Evolutionary conservation across 768 basidiomycete species (phyloP).

Genomic region (Rickenella mellea): DNA sequence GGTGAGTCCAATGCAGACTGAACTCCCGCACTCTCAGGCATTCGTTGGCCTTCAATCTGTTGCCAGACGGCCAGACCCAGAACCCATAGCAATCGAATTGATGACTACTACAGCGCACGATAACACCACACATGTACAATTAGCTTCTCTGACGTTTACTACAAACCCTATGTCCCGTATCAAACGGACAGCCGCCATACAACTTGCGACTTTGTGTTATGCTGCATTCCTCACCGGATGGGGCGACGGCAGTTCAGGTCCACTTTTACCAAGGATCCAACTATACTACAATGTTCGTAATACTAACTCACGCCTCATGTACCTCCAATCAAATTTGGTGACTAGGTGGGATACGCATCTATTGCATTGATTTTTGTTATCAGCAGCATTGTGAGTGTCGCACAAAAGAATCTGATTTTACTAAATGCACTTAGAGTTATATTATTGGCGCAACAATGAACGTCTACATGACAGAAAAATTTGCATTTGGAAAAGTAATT

Average conservation of each 20-base stretch:
- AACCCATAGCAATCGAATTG: no score
- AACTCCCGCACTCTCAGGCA: no score
- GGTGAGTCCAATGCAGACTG: no score
- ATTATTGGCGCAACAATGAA: constrained; percentile 10
- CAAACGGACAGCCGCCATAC: no score
- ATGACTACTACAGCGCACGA: no score
- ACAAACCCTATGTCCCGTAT: no score
- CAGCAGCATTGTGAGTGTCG: constrained; percentile 24
- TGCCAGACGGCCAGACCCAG: no score
- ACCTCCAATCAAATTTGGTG: neutral
- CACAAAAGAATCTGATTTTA: neutral
- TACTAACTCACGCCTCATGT: neutral
- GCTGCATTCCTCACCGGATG: constrained; percentile 25
- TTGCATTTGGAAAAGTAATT: constrained; percentile 10
- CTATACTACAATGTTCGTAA: constrained; percentile 23
- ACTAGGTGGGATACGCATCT: constrained; percentile 26
- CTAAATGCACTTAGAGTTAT: constrained; percentile 4
- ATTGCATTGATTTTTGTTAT: constrained; percentile 36
- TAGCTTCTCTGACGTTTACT: no score
- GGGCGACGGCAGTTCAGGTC: constrained; percentile 30
- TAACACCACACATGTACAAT: no score
- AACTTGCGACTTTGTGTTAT: constrained; percentile 24
- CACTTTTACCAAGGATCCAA: constrained; percentile 28
- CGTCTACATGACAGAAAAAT: constrained; percentile 5
- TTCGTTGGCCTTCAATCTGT: no score